Evolutionary conservation across 2,329 filamentous ascomycete genomes (phyloP), one percentile per base, ranked within the genome.

Genomic region (Aureobasidium namibiae): DNA sequence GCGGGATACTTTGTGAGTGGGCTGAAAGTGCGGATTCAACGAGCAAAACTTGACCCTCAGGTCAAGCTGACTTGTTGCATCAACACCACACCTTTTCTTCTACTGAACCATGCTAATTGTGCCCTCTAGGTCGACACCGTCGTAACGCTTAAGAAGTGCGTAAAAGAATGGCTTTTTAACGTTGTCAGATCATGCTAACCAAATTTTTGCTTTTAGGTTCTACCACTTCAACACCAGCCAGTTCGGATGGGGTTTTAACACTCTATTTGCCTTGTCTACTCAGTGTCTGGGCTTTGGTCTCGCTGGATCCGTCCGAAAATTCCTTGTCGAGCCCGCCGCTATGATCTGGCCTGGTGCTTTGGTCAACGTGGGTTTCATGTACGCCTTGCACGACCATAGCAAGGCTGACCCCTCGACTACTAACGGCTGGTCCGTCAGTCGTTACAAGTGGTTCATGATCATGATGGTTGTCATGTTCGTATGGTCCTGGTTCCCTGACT

Each of bases 291-390:
- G 90, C 13, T 95, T 95, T 70, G 85, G 89, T 4, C 91, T 95
- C 69, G 90, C 90, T 50, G 90, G 90, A 1, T 78, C 94, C 46
- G 88, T 89, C 1, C 80, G 90, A 59, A 83, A 88, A 52, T 94
- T 91, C 69, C 78, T 95, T 7, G 90, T 95, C 31, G 83, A 89
- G 26, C 90, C 90, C 0, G 89, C 88, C 63, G 88, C 89, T 60
- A 95, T 95, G 90, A 90, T 95, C 50, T 95, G 90, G 90, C 90
- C 90, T 0, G 86, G 87, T n/a, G 94, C 90, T 0, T 77, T 95
- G 60, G 91, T 92, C 89, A 2, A 87, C 88, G 68, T 92, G 91
- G 89, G 94, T 94, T 69, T 86, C 84, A 52, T 62, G 53, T 62
- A 62, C 3, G 92, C 90, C 0, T 78, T 95, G 50, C 90, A 95